Base-by-base conservation (phyloP, 169 alveolate species). In the Babesia caballi region DNA sequence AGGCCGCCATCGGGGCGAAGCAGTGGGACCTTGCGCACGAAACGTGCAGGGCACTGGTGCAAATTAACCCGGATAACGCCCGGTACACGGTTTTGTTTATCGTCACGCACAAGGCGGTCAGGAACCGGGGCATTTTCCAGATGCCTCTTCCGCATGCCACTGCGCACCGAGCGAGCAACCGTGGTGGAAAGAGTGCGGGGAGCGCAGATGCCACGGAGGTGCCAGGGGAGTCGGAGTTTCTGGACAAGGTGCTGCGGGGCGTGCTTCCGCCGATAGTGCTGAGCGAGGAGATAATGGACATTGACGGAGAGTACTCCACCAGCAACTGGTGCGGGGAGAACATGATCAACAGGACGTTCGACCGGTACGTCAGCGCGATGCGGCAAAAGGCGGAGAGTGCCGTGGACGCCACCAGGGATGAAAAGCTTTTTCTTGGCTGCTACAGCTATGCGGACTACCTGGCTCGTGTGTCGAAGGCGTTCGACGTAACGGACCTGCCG, bases 251-350 rank as follows among this genome's bases (percentile, higher is more conserved):
- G 44, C 0, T 27, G 9, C 12, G 19, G 0, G 72, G 59, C 0
- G 15, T 0, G 15, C 11, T 17, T 4, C 56, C 68, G n/a, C 65
- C 80, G n/a, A 44, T 63, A 30, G 11, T 66, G 41, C 59, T 67
- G 4, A 58, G 85, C 38, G 72, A 76, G 19, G 81, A 76, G 27
- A 51, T 76, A 19, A 6, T 76, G 25, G 85, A 76, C n/a, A 50
- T 76, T 3, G 78, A 76, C 21, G 81, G 81, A 25, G 65, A 51
- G 25, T 74, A 61, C 52, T 74, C 80, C 15, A 19, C 81, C 0
- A 54, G 47, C 25, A 66, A 66, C 25, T 76, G 85, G 85, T 30
- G 49, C 27, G 28, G 19, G 17, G 84, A 74, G 28, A 47, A 53
- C 38, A 60, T 15, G 47, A 23, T 74, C 9, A 44, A 74, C 50